These are phyloP conservation scores for Trichosporon sp. DNA, from an alignment of 1,284 basidiomycete genomes.

Conservation along the genomic window DNA sequence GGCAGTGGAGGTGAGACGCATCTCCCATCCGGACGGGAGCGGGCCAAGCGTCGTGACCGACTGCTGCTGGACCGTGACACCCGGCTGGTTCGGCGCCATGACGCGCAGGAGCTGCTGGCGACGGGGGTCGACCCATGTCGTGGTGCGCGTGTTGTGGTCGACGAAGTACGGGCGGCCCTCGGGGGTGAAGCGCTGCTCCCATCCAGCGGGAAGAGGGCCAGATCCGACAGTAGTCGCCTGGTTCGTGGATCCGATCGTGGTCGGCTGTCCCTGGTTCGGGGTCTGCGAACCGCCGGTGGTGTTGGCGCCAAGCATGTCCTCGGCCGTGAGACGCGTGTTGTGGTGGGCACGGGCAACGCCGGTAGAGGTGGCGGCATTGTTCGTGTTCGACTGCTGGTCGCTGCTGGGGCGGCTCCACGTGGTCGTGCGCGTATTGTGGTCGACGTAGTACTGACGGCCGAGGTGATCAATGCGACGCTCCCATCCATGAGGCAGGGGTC, in stretches of 20 bases:
- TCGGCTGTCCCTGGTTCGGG: constrained; percentile 27
- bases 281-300: constrained; percentile 37
- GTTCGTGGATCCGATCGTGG: constrained; percentile 43
- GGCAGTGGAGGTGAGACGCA: constrained; percentile 89
- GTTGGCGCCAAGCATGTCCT: constrained; percentile 71
- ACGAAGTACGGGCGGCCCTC: constrained; percentile 98
- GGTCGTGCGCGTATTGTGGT: constrained; percentile 91
- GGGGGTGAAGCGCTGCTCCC: constrained; percentile 98
- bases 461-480: constrained; percentile 88
- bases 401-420: constrained; percentile 77
- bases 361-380: constrained; percentile 61
- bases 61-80: constrained; percentile 73
- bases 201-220: constrained; percentile 86
- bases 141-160: constrained; percentile 92
- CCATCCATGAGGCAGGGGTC: constrained; percentile 86
- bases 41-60: constrained; percentile 89
- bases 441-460: constrained; percentile 87
- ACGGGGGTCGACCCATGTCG: constrained; percentile 97
- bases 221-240: constrained; percentile 72
- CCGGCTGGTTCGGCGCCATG: constrained; percentile 80
- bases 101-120: constrained; percentile 81
- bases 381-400: constrained; percentile 56
- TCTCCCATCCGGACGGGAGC: constrained; percentile 95
- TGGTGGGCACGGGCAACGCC: constrained; percentile 73
- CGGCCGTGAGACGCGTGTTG: constrained; percentile 73